Base-by-base conservation (phyloP, 2,329 filamentous ascomycete genomes). In the Sporothrix mexicana region DNA sequence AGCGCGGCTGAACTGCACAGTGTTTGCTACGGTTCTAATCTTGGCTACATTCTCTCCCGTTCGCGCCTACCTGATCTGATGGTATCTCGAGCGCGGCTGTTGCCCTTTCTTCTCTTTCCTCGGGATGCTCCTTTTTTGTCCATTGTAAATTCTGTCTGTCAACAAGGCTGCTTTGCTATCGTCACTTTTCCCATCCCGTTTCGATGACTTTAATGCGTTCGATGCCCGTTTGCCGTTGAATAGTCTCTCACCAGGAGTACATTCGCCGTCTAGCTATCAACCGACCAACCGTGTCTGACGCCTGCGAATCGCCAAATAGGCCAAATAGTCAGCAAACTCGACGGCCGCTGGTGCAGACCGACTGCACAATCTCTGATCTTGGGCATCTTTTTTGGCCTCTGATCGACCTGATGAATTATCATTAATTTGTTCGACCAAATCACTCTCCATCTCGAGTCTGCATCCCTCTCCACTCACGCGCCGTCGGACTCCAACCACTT, bases 1-100 rank as follows among this genome's bases (percentile, higher is more conserved):
- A 25, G 17, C 2, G 36, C 6, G 25, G 55, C 41, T 23, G 25
- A 59, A 12, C 3, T 36, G 36, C 41, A 67, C 69, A 70, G 72
- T 68, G 7, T 6, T 1, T 2, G 17, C n/a, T 17, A 73, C 72
- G 49, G 72, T 70, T 36, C 49, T 57, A 70, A 64, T 64, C 67
- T 73, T 73, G 71, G 57, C 49, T 59, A 36, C 71, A 55, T 70
- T 70, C 67, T 36, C 36, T 13, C 20, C 20, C 45, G 23, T 61
- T 55, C 47, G 30, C 41, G 36, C 36, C 30, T 49, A 25, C 59
- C 57, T 36, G 43, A 45, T 13, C 23, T n/a, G 12, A 49, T 59
- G 45, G 55, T 62, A 59, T 30, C 47, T 36, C 13, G 41, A 23
- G 62, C 6, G n/a, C 17, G 45, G 25, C 25, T 67, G 25, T 53